Base-by-base conservation (phyloP, 768 basidiomycete species). In the Agrocybe praecox region DNA sequence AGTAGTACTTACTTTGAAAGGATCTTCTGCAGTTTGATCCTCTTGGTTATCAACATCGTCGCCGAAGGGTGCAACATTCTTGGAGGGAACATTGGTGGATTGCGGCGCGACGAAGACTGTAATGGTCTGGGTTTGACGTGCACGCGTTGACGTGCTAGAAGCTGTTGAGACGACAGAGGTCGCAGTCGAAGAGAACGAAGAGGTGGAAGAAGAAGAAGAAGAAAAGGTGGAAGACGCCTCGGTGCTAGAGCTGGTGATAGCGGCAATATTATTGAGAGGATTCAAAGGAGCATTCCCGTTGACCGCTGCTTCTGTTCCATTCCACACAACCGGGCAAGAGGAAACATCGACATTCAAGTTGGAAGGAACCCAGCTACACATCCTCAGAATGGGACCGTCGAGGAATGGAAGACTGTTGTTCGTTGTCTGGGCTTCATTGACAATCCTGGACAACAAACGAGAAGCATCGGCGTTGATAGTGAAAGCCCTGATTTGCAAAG, bases 401-500 rank as follows among this genome's bases (percentile, higher is more conserved):
- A 86, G 74, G 46, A 84, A 80, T 8, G 85, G 82, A 58, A 88
- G 78, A 34, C 82, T 80, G 29, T 71, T 60, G 61, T 76, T 74
- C 22, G 75, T 70, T 7, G 79, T 77, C 59, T 83, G 69, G 26
- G 82, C 85, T 63, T 82, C 71, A 24, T 67, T 46, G 24, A 85
- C 75, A 51, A 91, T 79, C 48, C 71, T 69, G 45, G 72, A 70
- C 53, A 92, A 74, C 61, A 85, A 79, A 23, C 66, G 55, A 24
- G 83, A 81, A 6, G 89, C 87, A 18, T 78, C 61, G 9, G 78
- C 78, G 62, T 92, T 92, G 72, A 83, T 82, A 12, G 75, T 75
- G 74, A 86, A 87, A 11, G 86, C 89, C 52, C 80, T 79, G 49
- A 79, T 80, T 72, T 92, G 90, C 46, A 93, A 76, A 23, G 80